Evolutionary conservation across 495 filamentous ascomycete species (phyloP), one percentile per base, ranked within the genome.

Genomic region (Talaromyces thailandensis): DNA sequence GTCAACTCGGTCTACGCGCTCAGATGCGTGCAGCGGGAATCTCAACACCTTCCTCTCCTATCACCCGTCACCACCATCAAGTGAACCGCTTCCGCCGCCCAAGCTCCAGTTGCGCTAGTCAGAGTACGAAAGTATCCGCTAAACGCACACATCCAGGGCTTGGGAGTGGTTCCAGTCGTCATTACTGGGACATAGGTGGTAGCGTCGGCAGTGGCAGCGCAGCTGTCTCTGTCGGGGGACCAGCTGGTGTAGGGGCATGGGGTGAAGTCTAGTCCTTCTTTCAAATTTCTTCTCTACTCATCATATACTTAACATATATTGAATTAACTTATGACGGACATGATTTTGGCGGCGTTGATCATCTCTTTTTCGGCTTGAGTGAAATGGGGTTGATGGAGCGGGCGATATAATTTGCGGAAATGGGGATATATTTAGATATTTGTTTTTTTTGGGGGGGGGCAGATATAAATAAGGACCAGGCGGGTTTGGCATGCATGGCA

Each of bases 131-230:
- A 76, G 80, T 73, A 79, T 85, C 63, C 72, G 83, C 62, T 73
- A 81, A 69, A 71, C 80, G 75, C 71, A 83, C 69, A 0, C 63
- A 75, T 52, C 79, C 75, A 43, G 78, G 32, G 72, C 73, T 58
- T 63, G 64, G 40, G 51, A 86, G 81, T 63, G 73, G 82, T 11
- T 90, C 87, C 24, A 88, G 83, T 40, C 76, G 88, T 62, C 85
- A 89, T 78, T 96, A 91, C 71, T 96, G 92, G 92, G 92, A 95
- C 71, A 83, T 93, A 57, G 89, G 90, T 24, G 88, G 84, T 0
- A 90, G 86, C 64, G 83, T 90, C 14, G 89, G 89, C 7, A 91
- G 86, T 62, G 88, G 83, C 4, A 89, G 86, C 66, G 80, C 84
- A 32, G 82, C 88, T 71, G 83, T 82, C 4, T 80, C 83, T 43